Conservation (phyloP, 257 asterid species). For the Jaltomata sinuosa region DNA sequence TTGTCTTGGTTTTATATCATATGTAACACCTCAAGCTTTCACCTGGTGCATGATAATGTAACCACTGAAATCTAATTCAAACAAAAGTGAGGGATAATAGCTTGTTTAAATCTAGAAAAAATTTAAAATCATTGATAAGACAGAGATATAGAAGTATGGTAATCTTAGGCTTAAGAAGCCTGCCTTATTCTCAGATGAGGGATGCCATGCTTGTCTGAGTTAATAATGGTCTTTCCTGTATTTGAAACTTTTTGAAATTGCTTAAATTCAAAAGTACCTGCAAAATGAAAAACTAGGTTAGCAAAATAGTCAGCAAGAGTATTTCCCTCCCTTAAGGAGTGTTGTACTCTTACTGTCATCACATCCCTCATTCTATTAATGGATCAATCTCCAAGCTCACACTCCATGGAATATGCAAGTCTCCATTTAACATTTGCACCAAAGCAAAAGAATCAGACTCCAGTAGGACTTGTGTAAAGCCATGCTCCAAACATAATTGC, state of each 20-base stretch:
- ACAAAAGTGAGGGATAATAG: too few relatives aligned
- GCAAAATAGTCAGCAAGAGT: too few relatives aligned
- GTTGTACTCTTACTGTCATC: neutral
- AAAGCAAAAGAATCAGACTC: neutral
- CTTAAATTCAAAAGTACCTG: neutral
- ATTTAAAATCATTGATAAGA: too few relatives aligned
- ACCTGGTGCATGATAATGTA: too few relatives aligned
- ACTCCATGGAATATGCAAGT: neutral
- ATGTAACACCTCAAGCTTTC: too few relatives aligned
- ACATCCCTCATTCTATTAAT: neutral
- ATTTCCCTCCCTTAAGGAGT: neutral
- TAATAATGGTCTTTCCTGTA: neutral
- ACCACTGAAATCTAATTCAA: too few relatives aligned
- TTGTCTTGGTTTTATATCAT: too few relatives aligned
- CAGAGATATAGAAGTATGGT: too few relatives aligned
- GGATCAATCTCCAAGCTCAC: neutral
- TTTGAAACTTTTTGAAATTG: neutral
- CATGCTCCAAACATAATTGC: too few relatives aligned
- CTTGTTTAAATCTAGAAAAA: too few relatives aligned
- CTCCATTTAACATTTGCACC: neutral
- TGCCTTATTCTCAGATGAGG: neutral
- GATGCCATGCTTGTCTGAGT: fast-evolving
- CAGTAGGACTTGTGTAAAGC: neutral
- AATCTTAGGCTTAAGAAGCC: too few relatives aligned
- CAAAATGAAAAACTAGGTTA: too few relatives aligned